Evolutionary conservation across 192 early-diverging fungal species (phyloP).

Genomic region (Entomortierella parvispora): DNA sequence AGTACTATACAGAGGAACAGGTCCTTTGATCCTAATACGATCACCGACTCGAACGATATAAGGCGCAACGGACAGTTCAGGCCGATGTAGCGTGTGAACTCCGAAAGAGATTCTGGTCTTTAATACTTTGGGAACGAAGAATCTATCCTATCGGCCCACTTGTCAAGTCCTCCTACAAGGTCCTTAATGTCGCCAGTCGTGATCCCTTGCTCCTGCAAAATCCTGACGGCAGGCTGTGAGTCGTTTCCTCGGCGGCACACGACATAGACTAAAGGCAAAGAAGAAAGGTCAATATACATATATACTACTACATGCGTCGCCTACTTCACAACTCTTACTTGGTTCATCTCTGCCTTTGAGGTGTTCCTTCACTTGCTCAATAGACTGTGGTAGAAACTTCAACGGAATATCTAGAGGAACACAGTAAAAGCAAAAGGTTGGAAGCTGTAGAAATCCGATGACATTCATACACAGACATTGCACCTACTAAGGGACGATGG

Average conservation of each 20-base stretch:
- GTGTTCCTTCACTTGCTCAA: constrained; percentile 53
- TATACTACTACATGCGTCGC: too few relatives aligned
- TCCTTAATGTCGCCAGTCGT: constrained; percentile 68
- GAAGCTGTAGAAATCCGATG: background rate
- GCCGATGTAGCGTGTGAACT: constrained; percentile 59
- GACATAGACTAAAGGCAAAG: constrained; percentile 69
- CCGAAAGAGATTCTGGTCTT: constrained; percentile 51
- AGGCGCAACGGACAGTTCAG: constrained; percentile 51
- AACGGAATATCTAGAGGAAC: constrained; percentile 65
- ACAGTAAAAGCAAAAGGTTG: background rate
- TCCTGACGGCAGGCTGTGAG: constrained; percentile 85
- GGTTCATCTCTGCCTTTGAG: constrained; percentile 5
- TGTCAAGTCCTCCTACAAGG: constrained; percentile 82
- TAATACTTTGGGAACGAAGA: constrained; percentile 84
- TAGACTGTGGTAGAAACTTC: constrained; percentile 53
- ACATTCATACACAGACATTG: background rate
- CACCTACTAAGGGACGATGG: constrained; percentile 70
- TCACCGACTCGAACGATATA: constrained; percentile 41
- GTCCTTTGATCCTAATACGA: constrained; percentile 15
- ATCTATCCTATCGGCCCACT: constrained; percentile 84
- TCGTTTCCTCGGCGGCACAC: constrained; percentile 93
- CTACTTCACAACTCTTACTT: background rate
- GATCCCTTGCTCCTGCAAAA: constrained; percentile 76
- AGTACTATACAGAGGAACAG: background rate
- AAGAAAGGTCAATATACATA: background rate